Base-by-base conservation (phyloP, 495 filamentous ascomycete species). In the Penicillium lagena region DNA sequence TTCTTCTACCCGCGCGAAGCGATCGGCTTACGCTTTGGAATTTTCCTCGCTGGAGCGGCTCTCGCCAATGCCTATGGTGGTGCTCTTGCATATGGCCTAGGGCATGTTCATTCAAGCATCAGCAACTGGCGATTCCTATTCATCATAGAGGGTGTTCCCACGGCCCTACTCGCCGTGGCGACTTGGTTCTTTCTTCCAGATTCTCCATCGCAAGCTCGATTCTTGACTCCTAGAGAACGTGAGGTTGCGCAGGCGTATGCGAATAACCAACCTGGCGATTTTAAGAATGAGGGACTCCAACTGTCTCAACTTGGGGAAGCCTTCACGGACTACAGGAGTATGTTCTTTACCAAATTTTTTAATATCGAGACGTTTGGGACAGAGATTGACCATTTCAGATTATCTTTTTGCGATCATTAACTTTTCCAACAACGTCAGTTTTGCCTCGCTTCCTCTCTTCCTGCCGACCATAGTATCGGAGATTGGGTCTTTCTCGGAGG, bases 121-220 rank as follows among this genome's bases (percentile, higher is more conserved):
- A 37, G 41, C 13, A 64, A 63, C 1, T 73, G 70, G 71, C 43
- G 68, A 32, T 66, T 65, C 59, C 50, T 72, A 1, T 64, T 54
- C 41, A 58, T 63, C 35, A 45, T 60, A 30, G 53, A 66, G 40
- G 63, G 63, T 12, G 50, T 50, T 2, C 46, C 55, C 7, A 40
- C 41, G 8, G 28, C 17, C 11, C 14, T 48, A 0, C 44, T 56
- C 9, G 39, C 49, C 1, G 30, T 45, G 7, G 9, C 42, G 2
- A 43, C 51, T 28, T 55, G 43, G 42, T 55, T 55, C 31, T 51
- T 12, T 29, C n/a, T 55, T 7, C 51, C 51, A 1, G 49, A 55
- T 29, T 47, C 47, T 9, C 36, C 43, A 13, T 29, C 12, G 8
- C 46, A 32, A 29, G 54, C 59, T 7, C 50, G 42, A 44, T 67